Evolutionary conservation across 2,329 filamentous ascomycete genomes (phyloP).

Genomic region (Paraphaeosphaeria minitans): DNA sequence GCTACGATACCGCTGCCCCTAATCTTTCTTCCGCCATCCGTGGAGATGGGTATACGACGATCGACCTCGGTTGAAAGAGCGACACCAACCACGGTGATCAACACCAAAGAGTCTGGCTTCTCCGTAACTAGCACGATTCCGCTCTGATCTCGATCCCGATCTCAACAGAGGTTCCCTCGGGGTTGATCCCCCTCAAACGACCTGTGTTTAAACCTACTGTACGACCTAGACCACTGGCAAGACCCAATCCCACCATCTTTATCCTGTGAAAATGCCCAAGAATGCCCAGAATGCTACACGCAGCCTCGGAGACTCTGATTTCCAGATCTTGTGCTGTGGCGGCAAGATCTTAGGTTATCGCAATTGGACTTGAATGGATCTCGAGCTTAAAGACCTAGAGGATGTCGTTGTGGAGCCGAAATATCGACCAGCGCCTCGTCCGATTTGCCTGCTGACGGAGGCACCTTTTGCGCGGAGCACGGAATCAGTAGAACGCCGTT

Average conservation of each 20-base stretch:
- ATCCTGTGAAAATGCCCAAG: background rate
- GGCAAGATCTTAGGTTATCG: conserved; percentile 4
- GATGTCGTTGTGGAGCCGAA: conserved; percentile 2
- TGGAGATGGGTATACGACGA: background rate
- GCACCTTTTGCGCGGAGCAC: background rate
- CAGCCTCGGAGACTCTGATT: conserved; percentile 3
- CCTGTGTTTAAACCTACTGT: background rate
- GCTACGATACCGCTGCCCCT: too few species aligned
- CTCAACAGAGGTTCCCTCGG: background rate
- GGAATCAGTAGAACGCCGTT: conserved; percentile 16
- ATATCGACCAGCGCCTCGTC: too few species aligned
- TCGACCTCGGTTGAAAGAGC: background rate
- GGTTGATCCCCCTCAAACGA: background rate
- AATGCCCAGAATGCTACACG: background rate
- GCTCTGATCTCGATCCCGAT: too few species aligned
- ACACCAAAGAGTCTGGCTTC: too few species aligned
- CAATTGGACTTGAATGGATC: background rate
- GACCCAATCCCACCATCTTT: background rate
- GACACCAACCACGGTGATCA: too few species aligned
- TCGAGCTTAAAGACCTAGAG: background rate
- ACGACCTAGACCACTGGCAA: background rate
- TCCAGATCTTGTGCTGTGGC: conserved; percentile 11
- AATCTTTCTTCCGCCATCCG: background rate
- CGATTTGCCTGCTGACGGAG: background rate
- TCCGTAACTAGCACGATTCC: too few species aligned